Base-by-base conservation (phyloP, 2,329 filamentous ascomycete species). In the Ophiostoma montium region DNA sequence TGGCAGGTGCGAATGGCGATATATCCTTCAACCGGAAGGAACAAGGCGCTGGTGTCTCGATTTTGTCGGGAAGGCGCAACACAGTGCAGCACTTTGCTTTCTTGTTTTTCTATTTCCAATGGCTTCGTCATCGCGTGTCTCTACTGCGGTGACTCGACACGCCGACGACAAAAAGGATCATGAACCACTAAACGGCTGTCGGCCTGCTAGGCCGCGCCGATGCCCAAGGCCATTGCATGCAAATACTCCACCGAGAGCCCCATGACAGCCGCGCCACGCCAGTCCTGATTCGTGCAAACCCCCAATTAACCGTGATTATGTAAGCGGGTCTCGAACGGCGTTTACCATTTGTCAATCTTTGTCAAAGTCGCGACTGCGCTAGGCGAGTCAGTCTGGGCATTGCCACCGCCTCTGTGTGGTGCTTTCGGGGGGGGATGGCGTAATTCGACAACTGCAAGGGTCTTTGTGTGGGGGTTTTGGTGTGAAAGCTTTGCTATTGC, bases 341-440 rank as follows among this genome's bases (percentile, higher is more conserved):
- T 41, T 41, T 19, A 41, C 5, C 12, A 9, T 23, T 23, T 21
- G 36, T 15, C 19, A 38, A n/a, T 10, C 35, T 38, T n/a, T 27
- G 23, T 27, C 23, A 12, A 39, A 13, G 19, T 13, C 5, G 18
- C 21, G n/a, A 21, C 27, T 21, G 38, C 38, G 27, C 38, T 41
- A 30, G 38, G 38, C 38, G 38, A 41, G 38, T 41, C 38, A 41
- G 38, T 19, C n/a, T 12, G n/a, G 27, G 7, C 16, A 31, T 42
- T n/a, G 39, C 39, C 39, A 42, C 39, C 39, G 39, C 38, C 38
- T 42, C 39, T 30, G 39, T 42, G 39, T 42, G 39, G 39, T 42
- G 39, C 39, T 42, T 42, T 42, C 10, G 15, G n/a, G 39, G 21
- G 21, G 21, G 30, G 30, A 42, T 42, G 39, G 39, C 39, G 39